A percentile compares a stretch with the other conserved stretches of the same genome.
Evolutionary conservation across 2,329 filamentous ascomycete species (phyloP).

Genomic region (Aspergillus proliferans): DNA sequence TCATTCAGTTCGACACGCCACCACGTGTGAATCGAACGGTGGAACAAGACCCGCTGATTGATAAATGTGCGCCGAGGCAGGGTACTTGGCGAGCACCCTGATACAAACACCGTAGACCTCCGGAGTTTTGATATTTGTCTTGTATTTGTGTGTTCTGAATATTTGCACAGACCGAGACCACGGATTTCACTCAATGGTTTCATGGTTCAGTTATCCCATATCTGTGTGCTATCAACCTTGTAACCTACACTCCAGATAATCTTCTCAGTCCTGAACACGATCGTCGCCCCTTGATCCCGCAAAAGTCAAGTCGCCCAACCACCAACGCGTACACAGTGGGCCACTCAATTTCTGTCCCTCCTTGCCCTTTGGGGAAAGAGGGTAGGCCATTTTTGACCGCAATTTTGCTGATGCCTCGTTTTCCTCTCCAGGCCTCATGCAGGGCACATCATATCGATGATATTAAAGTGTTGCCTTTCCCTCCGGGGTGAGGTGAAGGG

Average conservation of each 20-base stretch:
- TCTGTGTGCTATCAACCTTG: too few species aligned
- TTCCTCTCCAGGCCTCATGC: too few species aligned
- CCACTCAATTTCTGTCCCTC: background rate
- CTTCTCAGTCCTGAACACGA: background rate
- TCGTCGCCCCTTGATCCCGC: background rate
- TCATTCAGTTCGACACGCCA: background rate
- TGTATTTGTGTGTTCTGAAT: background rate
- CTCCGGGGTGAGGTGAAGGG: too few species aligned
- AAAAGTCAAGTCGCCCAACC: background rate
- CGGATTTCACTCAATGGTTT: background rate
- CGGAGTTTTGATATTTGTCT: too few species aligned
- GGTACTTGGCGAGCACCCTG: background rate
- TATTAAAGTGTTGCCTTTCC: too few species aligned
- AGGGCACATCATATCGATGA: too few species aligned
- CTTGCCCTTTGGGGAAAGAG: too few species aligned
- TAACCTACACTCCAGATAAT: background rate
- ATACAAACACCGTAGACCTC: too few species aligned
- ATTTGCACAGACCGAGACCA: background rate
- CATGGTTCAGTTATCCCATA: background rate
- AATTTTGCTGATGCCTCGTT: too few species aligned
- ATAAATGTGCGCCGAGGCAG: background rate
- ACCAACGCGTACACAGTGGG: too few species aligned
- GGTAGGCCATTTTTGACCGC: too few species aligned
- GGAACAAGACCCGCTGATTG: constrained; percentile 2
- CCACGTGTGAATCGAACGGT: background rate